Evolutionary conservation across 2,329 filamentous ascomycete genomes (phyloP).

Genomic region (Stachybotrys echinatus): DNA sequence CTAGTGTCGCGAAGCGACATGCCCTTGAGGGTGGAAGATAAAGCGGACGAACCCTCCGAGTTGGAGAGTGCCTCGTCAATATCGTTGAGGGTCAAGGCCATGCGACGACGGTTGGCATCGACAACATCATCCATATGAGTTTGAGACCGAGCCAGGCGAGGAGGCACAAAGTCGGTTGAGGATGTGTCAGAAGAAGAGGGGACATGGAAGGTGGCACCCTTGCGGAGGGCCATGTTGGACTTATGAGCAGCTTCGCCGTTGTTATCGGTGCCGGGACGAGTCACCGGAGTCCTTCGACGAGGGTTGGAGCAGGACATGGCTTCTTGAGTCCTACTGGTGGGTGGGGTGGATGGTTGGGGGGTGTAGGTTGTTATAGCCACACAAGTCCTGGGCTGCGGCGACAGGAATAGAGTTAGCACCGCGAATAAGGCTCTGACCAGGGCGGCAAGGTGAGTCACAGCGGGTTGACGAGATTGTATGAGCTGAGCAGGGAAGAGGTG

Average conservation of each 20-base stretch:
- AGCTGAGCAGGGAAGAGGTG: not conserved
- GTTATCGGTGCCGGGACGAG: slow-evolving; percentile 28
- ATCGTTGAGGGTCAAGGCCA: slow-evolving; percentile 59
- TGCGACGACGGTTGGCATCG: slow-evolving; percentile 63
- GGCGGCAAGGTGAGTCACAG: slow-evolving; percentile 9
- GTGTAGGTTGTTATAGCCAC: slow-evolving; percentile 17
- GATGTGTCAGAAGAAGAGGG: slow-evolving; percentile 35
- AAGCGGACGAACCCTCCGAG: slow-evolving; percentile 32
- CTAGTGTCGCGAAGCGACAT: slow-evolving; percentile 47
- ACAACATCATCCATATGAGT: slow-evolving; percentile 68
- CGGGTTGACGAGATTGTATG: not conserved
- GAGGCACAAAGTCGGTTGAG: slow-evolving; percentile 41
- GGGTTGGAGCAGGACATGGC: slow-evolving; percentile 43
- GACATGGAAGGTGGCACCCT: slow-evolving; percentile 65
- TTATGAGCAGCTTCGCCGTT: slow-evolving; percentile 25
- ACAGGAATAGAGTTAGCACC: slow-evolving; percentile 22
- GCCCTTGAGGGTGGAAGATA: slow-evolving; percentile 23
- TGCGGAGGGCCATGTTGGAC: slow-evolving; percentile 49
- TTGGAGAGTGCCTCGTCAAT: slow-evolving; percentile 57
- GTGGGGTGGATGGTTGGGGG: slow-evolving; percentile 14
- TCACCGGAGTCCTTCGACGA: slow-evolving; percentile 39
- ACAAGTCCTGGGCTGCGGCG: slow-evolving; percentile 24
- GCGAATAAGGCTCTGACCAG: slow-evolving; percentile 7
- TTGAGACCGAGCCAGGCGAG: slow-evolving; percentile 59
- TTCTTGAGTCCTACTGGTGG: slow-evolving; percentile 23